These are phyloP conservation scores for Globisporangium barbulae DNA, from an alignment of 352 stramenopile genomes.

Conservation along the genomic window DNA sequence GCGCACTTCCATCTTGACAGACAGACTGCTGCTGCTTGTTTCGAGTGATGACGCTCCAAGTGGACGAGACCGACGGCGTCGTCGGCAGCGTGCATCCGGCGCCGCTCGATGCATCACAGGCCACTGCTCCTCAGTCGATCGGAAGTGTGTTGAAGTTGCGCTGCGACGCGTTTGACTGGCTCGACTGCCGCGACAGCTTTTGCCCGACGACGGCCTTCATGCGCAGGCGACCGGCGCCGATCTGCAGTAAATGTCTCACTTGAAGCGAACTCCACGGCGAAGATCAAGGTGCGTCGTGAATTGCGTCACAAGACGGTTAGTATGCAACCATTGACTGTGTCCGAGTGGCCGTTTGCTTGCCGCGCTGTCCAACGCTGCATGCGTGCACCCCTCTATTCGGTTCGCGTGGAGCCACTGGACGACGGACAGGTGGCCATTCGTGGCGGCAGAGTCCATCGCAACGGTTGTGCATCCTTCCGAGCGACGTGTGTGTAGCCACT, in stretches of 20 bases:
- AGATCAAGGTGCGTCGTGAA: background rate
- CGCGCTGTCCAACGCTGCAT: background rate
- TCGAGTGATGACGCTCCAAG: slow-evolving; percentile 3
- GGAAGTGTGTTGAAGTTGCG: background rate
- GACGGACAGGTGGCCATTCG: background rate
- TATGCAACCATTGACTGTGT: background rate
- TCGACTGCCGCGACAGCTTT: slow-evolving; percentile 11
- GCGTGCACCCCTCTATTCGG: background rate
- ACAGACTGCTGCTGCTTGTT: background rate
- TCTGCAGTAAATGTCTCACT: slow-evolving; percentile 37
- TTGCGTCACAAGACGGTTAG: slow-evolving; percentile 21
- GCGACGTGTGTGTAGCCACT: background rate
- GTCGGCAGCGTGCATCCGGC: slow-evolving; percentile 8
- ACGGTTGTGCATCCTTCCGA: background rate
- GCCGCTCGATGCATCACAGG: background rate
- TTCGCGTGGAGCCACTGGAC: slow-evolving; percentile 1
- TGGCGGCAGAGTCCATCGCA: background rate
- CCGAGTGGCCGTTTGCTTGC: background rate
- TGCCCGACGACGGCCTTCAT: slow-evolving; percentile 6
- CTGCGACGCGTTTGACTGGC: background rate
- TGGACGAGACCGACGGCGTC: slow-evolving; percentile 1
- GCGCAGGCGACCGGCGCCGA: background rate
- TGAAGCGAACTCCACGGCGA: slow-evolving; percentile 1
- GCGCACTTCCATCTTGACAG: too few relatives aligned
- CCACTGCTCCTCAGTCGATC: background rate